Evolutionary conservation across 345 rosid genomes (phyloP), one percentile per base, ranked within the genome.

Genomic region (Zanthoxylum bungeanum): DNA sequence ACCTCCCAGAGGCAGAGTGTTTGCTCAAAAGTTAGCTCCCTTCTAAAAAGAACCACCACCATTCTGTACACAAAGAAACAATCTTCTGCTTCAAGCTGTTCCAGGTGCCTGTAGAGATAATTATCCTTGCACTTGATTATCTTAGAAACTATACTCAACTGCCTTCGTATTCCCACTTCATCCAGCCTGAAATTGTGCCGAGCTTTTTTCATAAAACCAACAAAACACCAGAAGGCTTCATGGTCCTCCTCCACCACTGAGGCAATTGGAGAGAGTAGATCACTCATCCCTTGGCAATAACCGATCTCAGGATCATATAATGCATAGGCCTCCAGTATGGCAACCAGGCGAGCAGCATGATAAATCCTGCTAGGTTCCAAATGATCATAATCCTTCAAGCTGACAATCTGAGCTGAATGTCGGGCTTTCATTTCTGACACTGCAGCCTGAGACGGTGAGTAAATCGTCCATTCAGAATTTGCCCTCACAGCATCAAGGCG

Each of bases 231-330:
- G 84, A 94, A 94, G 46, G 98, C 97, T 74, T 88, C 89, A 60
- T 71, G 74, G 56, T 92, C 95, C 14, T 92, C 93, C 77, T 86
- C 93, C n/a, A 92, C 67, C 77, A 92, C 95, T 4, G 91, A 80
- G 50, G 90, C 73, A 31, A 94, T 68, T 4, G 98, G 98, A 55
- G 97, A 88, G 42, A 94, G 91, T 56, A 94, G 78, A 78, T 94
- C 98, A 9, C 97, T 94, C 98, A 94, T 94, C 70, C 98, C 98
- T 78, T 94, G 98, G 78, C 98, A 94, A 76, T 89, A 89, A 56
- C 94, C 94, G 39, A 87, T 89, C 70, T 87, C 91, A 6, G 90
- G 90, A 81, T 94, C 98, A 9, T 85, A 86, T 19, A 94, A 71
- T 33, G 98, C 93, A 49, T 92, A 94, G 61, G 98, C 98, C 77